A percentile compares a stretch with the other conserved stretches of the same genome.
phyloP scores from a whole-genome alignment of 1,284 basidiomycete genomes.

The Rhodofomes roseus region DNA sequence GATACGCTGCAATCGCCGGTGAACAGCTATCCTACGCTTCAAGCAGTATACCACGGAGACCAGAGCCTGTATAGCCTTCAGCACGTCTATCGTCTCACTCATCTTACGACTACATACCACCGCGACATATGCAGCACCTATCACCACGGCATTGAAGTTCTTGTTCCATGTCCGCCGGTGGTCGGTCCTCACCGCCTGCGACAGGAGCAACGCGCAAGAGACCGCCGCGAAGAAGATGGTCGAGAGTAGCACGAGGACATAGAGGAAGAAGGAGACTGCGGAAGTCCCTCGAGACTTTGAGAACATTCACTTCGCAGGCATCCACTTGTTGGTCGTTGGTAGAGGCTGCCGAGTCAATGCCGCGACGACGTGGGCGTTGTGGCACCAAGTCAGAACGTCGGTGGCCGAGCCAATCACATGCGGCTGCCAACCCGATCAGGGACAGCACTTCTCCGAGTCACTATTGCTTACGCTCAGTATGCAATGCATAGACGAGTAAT shows the following conservation, averaged over 20 bases:
- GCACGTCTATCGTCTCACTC: neutral
- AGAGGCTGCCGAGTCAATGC: neutral
- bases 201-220: conserved; percentile 59
- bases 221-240: conserved; percentile 54
- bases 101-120: conserved; percentile 44
- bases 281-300: conserved; percentile 23
- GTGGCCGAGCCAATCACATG: conserved; percentile 4
- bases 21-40: conserved; percentile 64
- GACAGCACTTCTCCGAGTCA: neutral
- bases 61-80: conserved; percentile 35
- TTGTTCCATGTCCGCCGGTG: conserved; percentile 45
- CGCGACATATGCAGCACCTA: conserved; percentile 61
- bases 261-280: conserved; percentile 32
- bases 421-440: neutral
- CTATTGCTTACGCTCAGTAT: neutral
- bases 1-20: conserved; percentile 60
- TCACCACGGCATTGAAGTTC: conserved; percentile 63
- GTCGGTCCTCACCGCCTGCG: conserved; percentile 65
- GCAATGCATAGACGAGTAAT: neutral
- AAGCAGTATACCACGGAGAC: conserved; percentile 57
- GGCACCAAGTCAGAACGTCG: neutral
- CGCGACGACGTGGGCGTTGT: neutral
- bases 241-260: conserved; percentile 51
- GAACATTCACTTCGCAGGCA: conserved; percentile 20
- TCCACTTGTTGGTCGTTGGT: conserved; percentile 6